These are phyloP conservation scores for Phytophthora melonis DNA, from an alignment of 352 stramenopile species.

Conservation along the genomic window DNA sequence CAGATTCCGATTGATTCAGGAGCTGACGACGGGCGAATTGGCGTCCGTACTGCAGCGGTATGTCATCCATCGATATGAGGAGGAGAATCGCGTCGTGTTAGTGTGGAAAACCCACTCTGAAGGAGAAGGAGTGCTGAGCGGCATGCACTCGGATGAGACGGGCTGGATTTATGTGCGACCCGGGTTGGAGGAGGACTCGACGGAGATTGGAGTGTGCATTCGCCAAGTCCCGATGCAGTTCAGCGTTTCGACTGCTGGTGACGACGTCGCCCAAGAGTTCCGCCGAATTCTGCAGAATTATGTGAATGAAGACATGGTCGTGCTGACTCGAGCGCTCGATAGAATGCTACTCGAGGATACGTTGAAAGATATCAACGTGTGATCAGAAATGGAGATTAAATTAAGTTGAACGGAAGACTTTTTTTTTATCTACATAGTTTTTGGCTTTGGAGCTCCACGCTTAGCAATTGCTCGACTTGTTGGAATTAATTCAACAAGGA, in stretches of 20 bases:
- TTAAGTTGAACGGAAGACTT: neutral
- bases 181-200: slow-evolving; percentile 9
- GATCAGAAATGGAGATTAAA: neutral
- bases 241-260: slow-evolving; percentile 4
- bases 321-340: neutral
- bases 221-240: slow-evolving; percentile 23
- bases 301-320: slow-evolving; percentile 11
- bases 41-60: slow-evolving; percentile 28
- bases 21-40: slow-evolving; percentile 6
- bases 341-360: slow-evolving; percentile 8
- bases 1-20: slow-evolving; percentile 27
- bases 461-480: too few relatives aligned
- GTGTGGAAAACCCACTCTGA: slow-evolving; percentile 57
- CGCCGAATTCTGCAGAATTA: slow-evolving; percentile 14
- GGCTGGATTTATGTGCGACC: slow-evolving; percentile 43
- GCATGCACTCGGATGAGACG: slow-evolving; percentile 59
- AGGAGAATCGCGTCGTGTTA: slow-evolving; percentile 48
- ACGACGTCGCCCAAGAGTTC: slow-evolving; percentile 7
- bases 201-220: slow-evolving; percentile 6
- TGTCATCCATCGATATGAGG: slow-evolving; percentile 43
- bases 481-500: too few relatives aligned
- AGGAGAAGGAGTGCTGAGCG: slow-evolving; percentile 41
- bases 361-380: neutral
- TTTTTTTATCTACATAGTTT: too few relatives aligned
- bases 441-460: too few relatives aligned